Base-by-base conservation (phyloP, 768 basidiomycete genomes). In the Kwoniella botswanensis region DNA sequence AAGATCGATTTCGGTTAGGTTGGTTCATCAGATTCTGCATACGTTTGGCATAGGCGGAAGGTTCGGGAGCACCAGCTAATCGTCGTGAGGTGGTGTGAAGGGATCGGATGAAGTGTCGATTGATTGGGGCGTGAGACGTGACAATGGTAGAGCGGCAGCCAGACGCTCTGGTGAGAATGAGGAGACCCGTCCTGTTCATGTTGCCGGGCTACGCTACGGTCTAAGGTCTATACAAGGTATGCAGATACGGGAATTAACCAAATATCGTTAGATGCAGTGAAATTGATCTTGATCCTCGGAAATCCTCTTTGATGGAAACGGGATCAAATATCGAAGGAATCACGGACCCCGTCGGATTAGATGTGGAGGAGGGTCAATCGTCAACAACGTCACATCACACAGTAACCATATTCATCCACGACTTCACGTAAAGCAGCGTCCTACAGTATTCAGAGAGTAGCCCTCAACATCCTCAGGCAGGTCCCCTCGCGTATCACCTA, bases 1-100 rank as follows among this genome's bases (percentile, higher is more conserved):
- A 21, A 15, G 44, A 55, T 55, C n/a, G 13, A 42, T 43, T 61
- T 18, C 12, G 11, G 2, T 42, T 61, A 22, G 46, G 59, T 43
- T 21, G 59, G 35, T 44, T 44, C 17, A n/a, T 17, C 43, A 61
- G 41, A 44, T 12, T 22, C 26, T 61, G 41, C 59, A 61, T 61
- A 18, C 26, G 21, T 26, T 44, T 15, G 11, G 59, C 59, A 44
- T 61, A 61, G n/a, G 54, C 54, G 1, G n/a, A 24, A 12, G 54
- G 21, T 4, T 18, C 11, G 21, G 54, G 21, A 12, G 54, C 11
- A 21, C 11, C 24, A 12, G 54, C 54, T 55, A 12, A 55, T 11
- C 21, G 11, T 55, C 54, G n/a, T 3, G 54, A 55, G 21, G 54
- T 55, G 24, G 54, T 55, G 3, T 55, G 54, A 55, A 55, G 24